Base-by-base conservation (phyloP, 805 yeast species). In the Cyberlindnera mycetangii region DNA sequence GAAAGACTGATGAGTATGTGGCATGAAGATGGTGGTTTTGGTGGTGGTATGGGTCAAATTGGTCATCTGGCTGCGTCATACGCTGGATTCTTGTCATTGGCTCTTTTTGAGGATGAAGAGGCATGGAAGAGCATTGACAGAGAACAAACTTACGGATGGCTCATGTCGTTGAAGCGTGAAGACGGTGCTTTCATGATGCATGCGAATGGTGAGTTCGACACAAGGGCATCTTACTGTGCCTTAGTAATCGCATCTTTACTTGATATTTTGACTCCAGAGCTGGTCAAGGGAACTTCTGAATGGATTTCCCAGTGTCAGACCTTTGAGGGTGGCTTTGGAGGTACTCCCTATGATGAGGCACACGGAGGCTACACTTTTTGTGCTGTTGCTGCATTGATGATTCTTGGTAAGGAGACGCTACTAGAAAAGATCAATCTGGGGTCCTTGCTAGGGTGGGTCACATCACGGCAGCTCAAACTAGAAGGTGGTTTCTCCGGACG, bases 311-410 rank as follows among this genome's bases (percentile, higher is more conserved):
- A 60, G 11, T 89, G 97, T 55, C 99, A 93, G 64, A 86, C 92
- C 0, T 90, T 76, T 60, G 99, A 95, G 66, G 99, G 99, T 19
- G 99, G 99, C 0, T 86, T 92, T 66, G 89, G 90, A 1, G 96
- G 95, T 1, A 71, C 72, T 17, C 93, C 95, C 0, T 62, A 61
- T 16, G 84, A 79, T 48, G 99, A 93, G 64, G 97, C 98, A 0
- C 99, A 93, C 61, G 99, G 97, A 2, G 99, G 99, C 1, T 95
- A 93, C 61, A 80, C 98, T 0, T 93, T 79, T 62, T 93, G 99
- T 68, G 95, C 92, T 0, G 69, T 86, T 35, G 95, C 84, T 36
- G 76, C 79, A 39, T 67, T 79, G 46, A 75, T 72, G 49, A 71
- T 72, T 20, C 58, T 79, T 22, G 71, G 72, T 7, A 46, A 48